Evolutionary conservation across 129 eudicot species (phyloP), one percentile per base, ranked within the genome.

Genomic region (Pulicaria dysenterica): DNA sequence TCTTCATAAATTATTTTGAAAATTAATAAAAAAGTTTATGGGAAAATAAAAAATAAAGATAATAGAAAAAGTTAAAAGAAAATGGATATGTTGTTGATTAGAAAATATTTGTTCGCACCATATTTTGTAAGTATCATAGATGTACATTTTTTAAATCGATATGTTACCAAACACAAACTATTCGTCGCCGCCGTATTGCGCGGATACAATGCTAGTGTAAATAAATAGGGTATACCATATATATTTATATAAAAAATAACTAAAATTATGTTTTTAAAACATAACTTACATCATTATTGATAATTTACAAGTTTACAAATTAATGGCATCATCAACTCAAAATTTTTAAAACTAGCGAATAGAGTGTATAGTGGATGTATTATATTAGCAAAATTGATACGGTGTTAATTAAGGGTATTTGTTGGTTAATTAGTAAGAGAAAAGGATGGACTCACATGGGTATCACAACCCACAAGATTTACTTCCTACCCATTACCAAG

Each of bases 391-490:
- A 37, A 51, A 73, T 34, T 49, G 41, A n/a, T 54, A 40, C 62
- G 70, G 70, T 72, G 16, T 50, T 50, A 1, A 8, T 39, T 50
- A 74, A 50, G 71, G 34, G 6, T 63, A 12, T 49, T 51, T 74
- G 50, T 12, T 31, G 57, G 44, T 54, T 74, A 73, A 75, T 75
- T 65, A 24, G 31, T 24, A 67, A 43, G 58, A 43, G 72, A 64
- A 44, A 39, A 64, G 54, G 67, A 43, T 42, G 58, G 8, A 46
- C 24, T 66, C 80, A 75, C 80, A 66, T 66, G 79, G 79, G 73
- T 61, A 45, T 65, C 72, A 64, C 73, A 74, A 53, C 13, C 58
- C 13, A 17, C 36, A 16, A 24, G 44, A 55, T 55, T 66, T 19
- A 65, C 54, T 67, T 75, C 39, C 19, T 54, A 75, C 37, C 56